These are phyloP conservation scores for Rhodotorula paludigena DNA, from an alignment of 768 basidiomycete species.

Conservation along the genomic window DNA sequence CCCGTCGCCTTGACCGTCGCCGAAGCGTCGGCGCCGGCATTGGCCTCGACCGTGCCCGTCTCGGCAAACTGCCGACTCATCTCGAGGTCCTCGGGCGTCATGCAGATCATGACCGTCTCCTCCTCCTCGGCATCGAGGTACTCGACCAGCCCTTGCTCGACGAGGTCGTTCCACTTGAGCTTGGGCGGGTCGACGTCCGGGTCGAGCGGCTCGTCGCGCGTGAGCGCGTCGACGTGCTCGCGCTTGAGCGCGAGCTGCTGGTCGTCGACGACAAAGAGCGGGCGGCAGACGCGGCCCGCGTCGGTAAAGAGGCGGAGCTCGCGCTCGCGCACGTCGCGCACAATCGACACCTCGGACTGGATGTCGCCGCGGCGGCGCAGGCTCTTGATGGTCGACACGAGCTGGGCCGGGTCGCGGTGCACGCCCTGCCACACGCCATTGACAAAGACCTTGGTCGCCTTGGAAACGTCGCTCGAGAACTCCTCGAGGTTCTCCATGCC, in stretches of 20 bases:
- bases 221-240: constrained; percentile 72
- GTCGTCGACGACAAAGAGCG: constrained; percentile 86
- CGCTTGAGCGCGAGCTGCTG: constrained; percentile 69
- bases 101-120: constrained; percentile 98
- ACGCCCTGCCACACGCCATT: constrained; percentile 99
- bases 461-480: constrained; percentile 59
- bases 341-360: constrained; percentile 90
- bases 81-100: constrained; percentile 94
- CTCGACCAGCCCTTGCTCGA: constrained; percentile 85
- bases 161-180: constrained; percentile 76
- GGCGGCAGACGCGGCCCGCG: constrained; percentile 92
- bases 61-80: constrained; percentile 60
- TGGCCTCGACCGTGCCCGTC: constrained; percentile 49
- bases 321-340: constrained; percentile 92
- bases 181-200: constrained; percentile 56
- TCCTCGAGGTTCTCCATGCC: constrained; percentile 91
- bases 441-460: constrained; percentile 85
- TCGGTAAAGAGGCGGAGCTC: constrained; percentile 94
- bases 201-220: constrained; percentile 52
- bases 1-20: constrained; percentile 69
- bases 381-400: constrained; percentile 88
- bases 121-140: constrained; percentile 97
- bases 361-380: constrained; percentile 91
- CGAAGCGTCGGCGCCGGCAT: constrained; percentile 71
- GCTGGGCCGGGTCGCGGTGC: constrained; percentile 85